Percentiles rank a stretch among this genome's conserved stretches.
These are phyloP conservation scores for Erysimum pusillum DNA, from an alignment of 441 rosid genomes.

Conservation along the genomic window DNA sequence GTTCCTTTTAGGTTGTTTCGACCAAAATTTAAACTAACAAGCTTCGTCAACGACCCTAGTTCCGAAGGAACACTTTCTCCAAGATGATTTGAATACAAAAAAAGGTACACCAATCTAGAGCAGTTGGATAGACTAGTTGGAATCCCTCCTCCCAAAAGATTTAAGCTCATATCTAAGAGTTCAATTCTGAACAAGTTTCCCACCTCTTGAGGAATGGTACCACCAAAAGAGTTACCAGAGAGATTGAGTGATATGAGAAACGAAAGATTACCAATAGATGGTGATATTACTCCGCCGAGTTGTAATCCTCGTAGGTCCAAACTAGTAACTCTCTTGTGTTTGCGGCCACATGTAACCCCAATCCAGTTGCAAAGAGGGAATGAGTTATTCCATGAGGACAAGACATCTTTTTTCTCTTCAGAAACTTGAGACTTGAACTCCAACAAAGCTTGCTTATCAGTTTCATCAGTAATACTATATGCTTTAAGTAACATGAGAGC, in stretches of 20 bases:
- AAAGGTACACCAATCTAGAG: background rate
- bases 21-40: background rate
- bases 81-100: background rate
- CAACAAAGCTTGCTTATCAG: background rate
- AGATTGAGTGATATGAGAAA: background rate
- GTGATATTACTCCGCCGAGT: too few species aligned
- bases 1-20: background rate
- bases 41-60: background rate
- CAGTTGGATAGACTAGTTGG: background rate
- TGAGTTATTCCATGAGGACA: conserved; percentile 19
- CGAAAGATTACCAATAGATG: too few species aligned
- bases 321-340: too few species aligned
- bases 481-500: conserved; percentile 15
- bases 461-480: background rate
- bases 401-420: background rate
- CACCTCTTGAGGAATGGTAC: conserved; percentile 3
- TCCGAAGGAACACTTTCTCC: background rate
- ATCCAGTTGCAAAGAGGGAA: conserved; percentile 3
- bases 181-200: conserved; percentile 22
- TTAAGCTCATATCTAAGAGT: background rate
- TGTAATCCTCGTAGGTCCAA: too few species aligned
- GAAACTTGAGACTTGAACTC: conserved; percentile 21
- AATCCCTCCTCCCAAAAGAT: background rate
- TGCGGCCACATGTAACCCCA: background rate
- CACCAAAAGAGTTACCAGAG: conserved; percentile 8